Base-by-base conservation (phyloP, 352 stramenopile species). In the Phytophthora gonapodyides region DNA sequence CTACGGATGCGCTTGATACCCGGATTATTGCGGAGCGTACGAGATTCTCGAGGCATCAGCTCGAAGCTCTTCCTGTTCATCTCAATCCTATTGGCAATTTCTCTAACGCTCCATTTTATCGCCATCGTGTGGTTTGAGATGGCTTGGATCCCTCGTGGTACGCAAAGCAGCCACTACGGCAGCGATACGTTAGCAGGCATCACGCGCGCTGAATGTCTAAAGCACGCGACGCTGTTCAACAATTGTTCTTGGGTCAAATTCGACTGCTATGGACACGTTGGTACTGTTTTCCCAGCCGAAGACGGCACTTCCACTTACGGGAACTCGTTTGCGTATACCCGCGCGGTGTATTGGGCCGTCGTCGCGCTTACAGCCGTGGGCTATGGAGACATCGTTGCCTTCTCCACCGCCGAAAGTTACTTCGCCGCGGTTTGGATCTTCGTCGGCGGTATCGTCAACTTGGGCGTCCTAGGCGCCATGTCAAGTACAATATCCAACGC, bases 381-480 rank as follows among this genome's bases (percentile, higher is more conserved):
- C 0, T 91, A 89, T 42, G 82, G 82, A 16, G 77, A 87, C 35
- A 88, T 89, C 7, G 71, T 81, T 15, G 77, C 82, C 2, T 89
- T 86, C 45, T 88, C 82, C 8, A 91, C 82, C 0, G 50, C 76
- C 0, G 79, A 91, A 51, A 87, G 66, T 27, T 85, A 82, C 38
- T 89, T 84, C 19, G 82, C 82, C 0, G 75, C 79, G 10, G 10
- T 82, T 0, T 91, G 82, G 82, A 86, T 89, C 37, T 91, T 24
- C 21, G 3, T 24, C 76, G 75, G 77, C 7, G 77, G 79, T 1
- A 73, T 89, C n/a, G 74, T 91, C 64, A 91, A 91, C 53, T 91
- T 87, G 59, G 78, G 71, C 15, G 78, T 89, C 27, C 76, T 91
- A 5, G 82, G 79, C 1, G 82, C 82, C 5, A 91, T 91, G 75